These are phyloP conservation scores for Mytilinidion resinicola DNA, from an alignment of 495 filamentous ascomycete species.

Conservation along the genomic window DNA sequence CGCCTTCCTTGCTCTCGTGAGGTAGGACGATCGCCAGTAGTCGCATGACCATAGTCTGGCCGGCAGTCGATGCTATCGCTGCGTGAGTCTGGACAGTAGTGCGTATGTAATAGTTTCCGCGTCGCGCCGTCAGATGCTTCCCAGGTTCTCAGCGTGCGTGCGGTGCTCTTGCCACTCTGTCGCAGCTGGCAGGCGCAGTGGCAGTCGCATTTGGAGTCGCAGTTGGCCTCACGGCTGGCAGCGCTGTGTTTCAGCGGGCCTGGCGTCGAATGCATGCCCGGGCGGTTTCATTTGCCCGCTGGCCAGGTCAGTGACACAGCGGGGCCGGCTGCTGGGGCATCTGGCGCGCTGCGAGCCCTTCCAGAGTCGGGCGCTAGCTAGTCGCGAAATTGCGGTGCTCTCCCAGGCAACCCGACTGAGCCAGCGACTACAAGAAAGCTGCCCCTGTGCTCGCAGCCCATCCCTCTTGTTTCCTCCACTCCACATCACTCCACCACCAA, in stretches of 20 bases:
- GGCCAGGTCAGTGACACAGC: not conserved
- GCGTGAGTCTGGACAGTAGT: not conserved
- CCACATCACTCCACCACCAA: not conserved
- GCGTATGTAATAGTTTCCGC: too few species aligned
- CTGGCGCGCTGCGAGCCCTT: not conserved
- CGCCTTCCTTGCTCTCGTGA: constrained; percentile 4
- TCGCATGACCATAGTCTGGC: not conserved
- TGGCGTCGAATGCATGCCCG: too few species aligned
- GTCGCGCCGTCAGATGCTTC: too few species aligned
- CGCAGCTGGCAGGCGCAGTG: too few species aligned
- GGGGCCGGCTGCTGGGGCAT: not conserved
- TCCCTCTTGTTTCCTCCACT: not conserved
- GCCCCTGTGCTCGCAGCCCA: not conserved
- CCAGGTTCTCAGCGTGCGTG: too few species aligned
- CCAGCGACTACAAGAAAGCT: not conserved
- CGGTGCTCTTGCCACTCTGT: too few species aligned
- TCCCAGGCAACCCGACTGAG: constrained; percentile 2
- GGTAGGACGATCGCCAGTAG: not conserved
- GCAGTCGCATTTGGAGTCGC: too few species aligned
- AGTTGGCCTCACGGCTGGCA: too few species aligned
- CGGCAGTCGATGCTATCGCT: not conserved
- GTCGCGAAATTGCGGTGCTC: not conserved
- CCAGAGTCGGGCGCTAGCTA: not conserved
- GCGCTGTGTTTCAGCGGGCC: too few species aligned
- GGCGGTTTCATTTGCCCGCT: not conserved